Percentiles rank a stretch among this genome's conserved stretches.
Conservation (phyloP, 2,329 filamentous ascomycete species). For the Sporothrix brasiliensis region DNA sequence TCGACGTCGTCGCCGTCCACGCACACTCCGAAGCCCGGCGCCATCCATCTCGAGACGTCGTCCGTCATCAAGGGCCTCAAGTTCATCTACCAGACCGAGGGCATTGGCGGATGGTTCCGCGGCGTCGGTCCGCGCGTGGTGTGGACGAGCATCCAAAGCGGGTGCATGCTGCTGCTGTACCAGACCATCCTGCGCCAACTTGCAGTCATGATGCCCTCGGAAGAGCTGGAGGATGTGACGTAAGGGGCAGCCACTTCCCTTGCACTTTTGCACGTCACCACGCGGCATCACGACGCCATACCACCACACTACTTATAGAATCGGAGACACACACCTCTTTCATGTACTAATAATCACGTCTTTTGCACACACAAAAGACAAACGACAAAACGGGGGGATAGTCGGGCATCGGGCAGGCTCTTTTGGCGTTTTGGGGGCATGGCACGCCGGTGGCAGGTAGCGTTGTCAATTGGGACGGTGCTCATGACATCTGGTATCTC, state of each 20-base stretch:
- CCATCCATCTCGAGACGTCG: conserved; percentile 81
- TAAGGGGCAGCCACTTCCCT: not conserved
- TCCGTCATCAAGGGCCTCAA: conserved; percentile 82
- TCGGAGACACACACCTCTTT: not conserved
- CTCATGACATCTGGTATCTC: conserved; percentile 23
- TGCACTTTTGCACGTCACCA: too few species aligned
- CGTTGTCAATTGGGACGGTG: not conserved
- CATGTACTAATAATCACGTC: conserved; percentile 17
- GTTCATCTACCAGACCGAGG: conserved; percentile 89
- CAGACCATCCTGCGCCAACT: conserved; percentile 82
- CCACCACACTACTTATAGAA: not conserved
- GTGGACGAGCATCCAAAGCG: conserved; percentile 97
- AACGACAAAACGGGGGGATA: not conserved
- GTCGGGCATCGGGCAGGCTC: not conserved
- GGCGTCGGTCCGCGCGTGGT: conserved; percentile 90
- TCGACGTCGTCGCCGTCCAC: conserved; percentile 90
- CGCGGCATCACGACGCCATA: not conserved
- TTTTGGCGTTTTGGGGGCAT: conserved; percentile 27
- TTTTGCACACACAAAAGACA: not conserved
- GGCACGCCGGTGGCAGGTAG: not conserved
- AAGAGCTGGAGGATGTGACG: conserved; percentile 17
- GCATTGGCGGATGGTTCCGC: conserved; percentile 86
- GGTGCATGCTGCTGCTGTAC: conserved; percentile 95
- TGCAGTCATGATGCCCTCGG: conserved; percentile 54
- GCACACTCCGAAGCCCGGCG: conserved; percentile 75